Evolutionary conservation across 306 rosid genomes (phyloP), one percentile per base, ranked within the genome.

Genomic region (Quercus berberidifolia): DNA sequence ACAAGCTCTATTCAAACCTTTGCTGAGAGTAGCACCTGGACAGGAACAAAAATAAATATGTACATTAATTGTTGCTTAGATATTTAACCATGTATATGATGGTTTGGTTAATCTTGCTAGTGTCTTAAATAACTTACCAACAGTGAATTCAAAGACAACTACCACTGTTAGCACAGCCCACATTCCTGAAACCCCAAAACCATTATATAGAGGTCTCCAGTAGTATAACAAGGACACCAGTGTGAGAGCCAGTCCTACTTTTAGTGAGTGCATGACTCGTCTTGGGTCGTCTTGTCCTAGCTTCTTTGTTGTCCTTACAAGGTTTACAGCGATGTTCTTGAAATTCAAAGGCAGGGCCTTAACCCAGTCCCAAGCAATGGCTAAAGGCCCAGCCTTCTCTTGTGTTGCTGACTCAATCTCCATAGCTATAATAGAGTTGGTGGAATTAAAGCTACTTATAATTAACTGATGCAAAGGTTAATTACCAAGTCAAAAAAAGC

Each of bases 111-210:
- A 49, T 49, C 54, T 49, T 49, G 54, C 54, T 49, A 49, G 17
- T 12, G 17, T 12, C 54, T 12, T 25, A 2, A 17, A 51, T 15
- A 46, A 1, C 92, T 84, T 79, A 93, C 99, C 98, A 35, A 90
- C 99, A 3, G 88, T 89, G 78, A 91, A 95, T 80, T 95, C 99
- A 78, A 93, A 91, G 5, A 95, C 85, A 5, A 93, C 98, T 13
- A 95, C 97, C 3, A 95, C 99, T 0, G 98, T 95, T 3, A 95
- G 85, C 17, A 95, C 93, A 15, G 97, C 98, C 98, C 99, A 95
- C 81, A 95, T 90, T 84, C 97, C 99, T 1, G 97, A 80, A 55
- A 85, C 88, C 28, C 98, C 99, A 33, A 95, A 87, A 64, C 96
- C 94, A 74, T 91, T 87, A 69, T 90, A 95, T 46, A 95, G 93